phyloP scores from a whole-genome alignment of 345 rosid genomes.

The Geranium brycei region DNA sequence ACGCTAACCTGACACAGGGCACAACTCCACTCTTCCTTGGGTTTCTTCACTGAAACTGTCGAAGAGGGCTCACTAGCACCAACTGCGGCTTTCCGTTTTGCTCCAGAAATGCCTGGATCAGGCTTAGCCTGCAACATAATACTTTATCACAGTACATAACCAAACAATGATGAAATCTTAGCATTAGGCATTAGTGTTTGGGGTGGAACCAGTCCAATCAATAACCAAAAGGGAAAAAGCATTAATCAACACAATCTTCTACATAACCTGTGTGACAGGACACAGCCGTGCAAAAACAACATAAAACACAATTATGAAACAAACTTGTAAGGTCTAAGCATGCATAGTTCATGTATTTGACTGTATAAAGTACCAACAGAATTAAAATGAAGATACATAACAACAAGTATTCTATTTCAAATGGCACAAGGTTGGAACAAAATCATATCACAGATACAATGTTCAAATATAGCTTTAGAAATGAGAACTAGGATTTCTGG shows the following conservation, averaged over 20 bases:
- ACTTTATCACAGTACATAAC: constrained; percentile 12
- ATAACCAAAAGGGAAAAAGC: no score
- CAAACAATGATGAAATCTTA: not conserved
- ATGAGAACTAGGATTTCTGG: not conserved
- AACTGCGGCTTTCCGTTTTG: constrained; percentile 29
- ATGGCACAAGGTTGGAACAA: not conserved
- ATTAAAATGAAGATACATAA: no score
- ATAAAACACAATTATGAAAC: no score
- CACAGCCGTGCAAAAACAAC: not conserved
- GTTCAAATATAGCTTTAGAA: not conserved
- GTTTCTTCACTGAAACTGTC: constrained; percentile 17
- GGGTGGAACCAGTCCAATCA: not conserved
- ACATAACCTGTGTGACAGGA: no score
- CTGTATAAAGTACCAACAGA: no score
- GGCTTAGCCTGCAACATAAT: constrained; percentile 39
- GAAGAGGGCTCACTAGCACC: constrained; percentile 8
- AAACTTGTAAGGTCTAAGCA: no score
- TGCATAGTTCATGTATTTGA: no score
- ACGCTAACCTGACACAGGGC: constrained; percentile 32
- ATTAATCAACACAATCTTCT: no score
- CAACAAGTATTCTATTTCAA: no score
- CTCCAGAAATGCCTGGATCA: constrained; percentile 19
- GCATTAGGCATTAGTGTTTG: not conserved
- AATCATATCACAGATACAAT: no score
- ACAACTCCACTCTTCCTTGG: constrained; percentile 36